A percentile compares a stretch with the other conserved stretches of the same genome.
Conservation (phyloP, 192 early-diverging fungal genomes). For the Coemansia sp. region DNA sequence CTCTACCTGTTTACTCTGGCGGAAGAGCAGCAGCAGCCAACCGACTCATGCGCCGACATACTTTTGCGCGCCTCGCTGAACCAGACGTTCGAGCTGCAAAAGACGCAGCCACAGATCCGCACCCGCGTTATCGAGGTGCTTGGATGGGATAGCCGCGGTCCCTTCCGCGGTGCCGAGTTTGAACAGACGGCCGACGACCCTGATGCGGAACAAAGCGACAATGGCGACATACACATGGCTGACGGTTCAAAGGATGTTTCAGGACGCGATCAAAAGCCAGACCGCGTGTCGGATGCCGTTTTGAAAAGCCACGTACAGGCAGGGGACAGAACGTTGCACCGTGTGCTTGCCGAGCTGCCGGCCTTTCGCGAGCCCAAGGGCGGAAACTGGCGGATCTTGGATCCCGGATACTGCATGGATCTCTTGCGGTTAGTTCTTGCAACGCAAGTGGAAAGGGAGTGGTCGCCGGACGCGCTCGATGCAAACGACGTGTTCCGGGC, state of each 20-base stretch:
- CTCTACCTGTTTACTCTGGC: conserved; percentile 33
- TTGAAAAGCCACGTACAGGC: conserved; percentile 32
- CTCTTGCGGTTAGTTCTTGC: conserved; percentile 44
- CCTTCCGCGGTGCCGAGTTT: conserved; percentile 45
- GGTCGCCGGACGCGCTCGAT: conserved; percentile 27
- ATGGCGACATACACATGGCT: conserved; percentile 4
- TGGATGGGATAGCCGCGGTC: conserved; percentile 34
- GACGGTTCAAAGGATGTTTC: background rate
- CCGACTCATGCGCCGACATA: conserved; percentile 3
- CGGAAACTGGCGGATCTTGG: conserved; percentile 34
- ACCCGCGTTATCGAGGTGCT: conserved; percentile 39
- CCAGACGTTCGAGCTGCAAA: conserved; percentile 52
- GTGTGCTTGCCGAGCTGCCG: conserved; percentile 38
- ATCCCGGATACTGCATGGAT: conserved; percentile 37
- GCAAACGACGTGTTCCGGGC: conserved; percentile 14
- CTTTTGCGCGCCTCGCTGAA: conserved; percentile 34
- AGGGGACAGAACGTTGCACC: conserved; percentile 15
- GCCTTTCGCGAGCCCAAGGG: conserved; percentile 29
- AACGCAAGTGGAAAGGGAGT: conserved; percentile 40
- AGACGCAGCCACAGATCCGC: conserved; percentile 31
- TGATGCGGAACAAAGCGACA: background rate
- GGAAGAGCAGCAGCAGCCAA: background rate
- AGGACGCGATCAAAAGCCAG: background rate
- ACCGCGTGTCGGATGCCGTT: conserved; percentile 16
- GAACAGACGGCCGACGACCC: conserved; percentile 11